Base-by-base conservation (phyloP, 129 eudicot species). In the Silybum marianum region DNA sequence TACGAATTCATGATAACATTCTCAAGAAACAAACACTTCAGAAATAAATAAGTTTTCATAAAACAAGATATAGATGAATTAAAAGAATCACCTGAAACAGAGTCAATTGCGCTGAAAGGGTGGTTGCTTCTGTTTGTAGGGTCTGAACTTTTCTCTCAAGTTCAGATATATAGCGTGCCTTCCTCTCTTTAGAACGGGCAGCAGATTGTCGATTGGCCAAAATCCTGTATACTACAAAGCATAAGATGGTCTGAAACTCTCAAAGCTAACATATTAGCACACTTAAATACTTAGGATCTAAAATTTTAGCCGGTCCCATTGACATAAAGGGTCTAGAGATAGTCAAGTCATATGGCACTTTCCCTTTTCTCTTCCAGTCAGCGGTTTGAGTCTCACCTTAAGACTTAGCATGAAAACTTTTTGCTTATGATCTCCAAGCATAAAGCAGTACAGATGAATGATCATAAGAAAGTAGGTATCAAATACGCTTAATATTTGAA, bases 141-240 rank as follows among this genome's bases (percentile, higher is more conserved):
- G 94, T 87, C 75, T 90, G 97, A 74, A 91, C 98, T 85, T 91
- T 93, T 80, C 93, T 91, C 88, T 93, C 98, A 48, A 93, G 97
- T 77, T 93, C 98, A 25, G 88, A 71, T 25, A 91, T 91, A 69
- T 93, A 93, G 8, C 94, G 93, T 8, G 94, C 93, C 84, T 93
- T 93, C 77, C 97, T 93, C 88, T 93, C 97, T 82, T 93, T 91
- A 6, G 98, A 93, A 22, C 95, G 97, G 65, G 95, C 93, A 82
- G 97, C 97, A 75, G 98, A 93, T 78, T 93, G 95, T 34, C 98
- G 88, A 88, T 93, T 93, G 19, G 98, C 98, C 86, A 91, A 84
- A 71, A 93, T 93, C 90, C 98, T 93, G 86, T 42, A 73, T 30
- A 66, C 21, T 9, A 80, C 58, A 82, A 70, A 76, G 62, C 79